Base-by-base conservation (phyloP, 805 yeast species). In the Candida tallmaniae region DNA sequence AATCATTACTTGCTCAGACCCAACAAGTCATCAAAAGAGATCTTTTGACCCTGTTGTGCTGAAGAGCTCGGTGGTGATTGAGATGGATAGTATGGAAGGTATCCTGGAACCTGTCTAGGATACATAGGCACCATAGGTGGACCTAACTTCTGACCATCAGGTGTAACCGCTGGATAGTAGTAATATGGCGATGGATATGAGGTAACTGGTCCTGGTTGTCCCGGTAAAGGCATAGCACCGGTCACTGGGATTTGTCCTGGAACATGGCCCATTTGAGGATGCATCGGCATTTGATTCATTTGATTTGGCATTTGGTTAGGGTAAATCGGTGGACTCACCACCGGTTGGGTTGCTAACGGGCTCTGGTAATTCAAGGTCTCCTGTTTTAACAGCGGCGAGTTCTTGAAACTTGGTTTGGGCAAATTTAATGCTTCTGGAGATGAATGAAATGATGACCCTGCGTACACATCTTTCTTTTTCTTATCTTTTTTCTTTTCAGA, bases 381-480 rank as follows among this genome's bases (percentile, higher is more conserved):
- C n/a, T 22, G 14, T 33, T 33, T n/a, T 22, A 21, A n/a, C 29
- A 28, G 2, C 32, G n/a, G 33, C 10, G 43, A 36, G 9, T 32
- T 27, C 30, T 58, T 63, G 45, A 74, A 74, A 5, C 76, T 64
- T 7, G 80, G 80, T 44, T 73, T 74, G 12, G 80, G 80, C 40
- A 74, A 64, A 11, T 73, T 68, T 38, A 72, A 55, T 4, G 78
- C 78, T 22, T 74, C 73, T 1, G 80, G 80, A 16, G 76, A 72
- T 21, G 74, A 68, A 48, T 70, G 76, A 48, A 74, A 74, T 23
- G 78, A 70, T 23, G 78, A 68, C 20, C 80, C 80, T 34, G 80
- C 80, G 51, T 73, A 74, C 33, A 65, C 59, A 19, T 61, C 62
- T 34, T 34, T 36, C 29, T 32, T 41, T 24, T 27, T 32, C 22